A percentile compares a stretch with the other conserved stretches of the same genome.
phyloP scores from a whole-genome alignment of 352 stramenopile species.

The Pythium aquatile region DNA sequence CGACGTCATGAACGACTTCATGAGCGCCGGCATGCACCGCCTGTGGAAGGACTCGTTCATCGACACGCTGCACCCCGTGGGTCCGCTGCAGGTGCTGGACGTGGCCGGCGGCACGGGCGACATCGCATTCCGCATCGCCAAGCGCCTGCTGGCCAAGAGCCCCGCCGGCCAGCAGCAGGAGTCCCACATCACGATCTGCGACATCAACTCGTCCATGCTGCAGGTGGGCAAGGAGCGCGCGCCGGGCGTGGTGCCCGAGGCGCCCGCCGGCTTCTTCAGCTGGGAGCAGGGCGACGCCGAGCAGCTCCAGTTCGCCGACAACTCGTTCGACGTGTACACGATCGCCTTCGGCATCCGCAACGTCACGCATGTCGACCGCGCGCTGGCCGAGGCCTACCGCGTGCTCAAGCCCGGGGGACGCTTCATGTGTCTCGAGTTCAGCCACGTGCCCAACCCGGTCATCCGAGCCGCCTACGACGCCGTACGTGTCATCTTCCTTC shows the following conservation, averaged over 20 bases:
- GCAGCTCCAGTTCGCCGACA: conserved; percentile 92
- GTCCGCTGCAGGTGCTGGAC: conserved; percentile 88
- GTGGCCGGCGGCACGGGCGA: conserved; percentile 99
- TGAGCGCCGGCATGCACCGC: conserved; percentile 94
- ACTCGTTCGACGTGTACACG: conserved; percentile 98
- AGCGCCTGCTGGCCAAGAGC: conserved; percentile 46
- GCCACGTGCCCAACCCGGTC: conserved; percentile 91
- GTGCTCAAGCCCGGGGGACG: conserved; percentile 95
- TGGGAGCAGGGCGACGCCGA: conserved; percentile 97
- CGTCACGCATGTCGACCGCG: conserved; percentile 96
- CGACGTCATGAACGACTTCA: conserved; percentile 99
- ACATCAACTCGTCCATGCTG: conserved; percentile 99
- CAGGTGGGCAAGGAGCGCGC: conserved; percentile 92
- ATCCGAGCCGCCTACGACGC: conserved; percentile 94
- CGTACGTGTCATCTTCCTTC: conserved; percentile 33
- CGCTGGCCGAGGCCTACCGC: conserved; percentile 93
- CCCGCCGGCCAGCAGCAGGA: conserved; percentile 19
- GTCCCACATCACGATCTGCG: conserved; percentile 94
- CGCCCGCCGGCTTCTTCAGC: conserved; percentile 51
- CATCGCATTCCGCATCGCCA: conserved; percentile 97
- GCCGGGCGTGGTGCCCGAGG: conserved; percentile 57
- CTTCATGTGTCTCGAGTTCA: conserved; percentile 99
- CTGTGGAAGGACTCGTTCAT: conserved; percentile 98
- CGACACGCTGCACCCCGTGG: conserved; percentile 74
- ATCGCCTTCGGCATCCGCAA: conserved; percentile 99